Conservation (phyloP, 345 rosid species). For the Sapria himalayana region DNA sequence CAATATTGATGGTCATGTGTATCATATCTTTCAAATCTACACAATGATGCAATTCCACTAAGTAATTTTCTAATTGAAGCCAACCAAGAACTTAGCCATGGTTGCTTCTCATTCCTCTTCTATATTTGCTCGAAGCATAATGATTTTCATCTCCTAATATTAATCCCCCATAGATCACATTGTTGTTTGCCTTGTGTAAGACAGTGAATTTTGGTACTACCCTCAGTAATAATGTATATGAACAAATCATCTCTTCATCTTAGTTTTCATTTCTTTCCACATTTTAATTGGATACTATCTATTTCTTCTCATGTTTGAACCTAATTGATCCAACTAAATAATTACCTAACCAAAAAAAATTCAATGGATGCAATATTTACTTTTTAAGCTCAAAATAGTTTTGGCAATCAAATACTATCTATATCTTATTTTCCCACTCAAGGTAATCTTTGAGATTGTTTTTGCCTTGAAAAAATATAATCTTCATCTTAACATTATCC, state of each 20-base stretch:
- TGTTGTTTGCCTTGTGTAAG: background rate
- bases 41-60: too few species aligned
- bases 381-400: background rate
- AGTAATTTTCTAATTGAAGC: too few species aligned
- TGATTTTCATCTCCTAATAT: background rate
- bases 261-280: background rate
- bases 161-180: background rate
- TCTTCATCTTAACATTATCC: background rate
- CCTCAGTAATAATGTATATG: background rate
- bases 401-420: background rate
- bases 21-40: too few species aligned
- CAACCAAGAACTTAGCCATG: too few species aligned
- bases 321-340: slow-evolving; percentile 2
- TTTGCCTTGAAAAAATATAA: background rate
- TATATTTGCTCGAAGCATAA: too few species aligned
- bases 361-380: too few species aligned
- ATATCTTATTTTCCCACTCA: background rate
- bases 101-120: too few species aligned
- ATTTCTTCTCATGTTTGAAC: background rate
- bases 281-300: background rate
- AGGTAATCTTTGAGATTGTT: background rate
- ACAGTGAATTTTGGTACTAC: background rate
- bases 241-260: background rate
- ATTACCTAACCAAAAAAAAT: background rate
- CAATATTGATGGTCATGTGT: too few species aligned